Conservation (phyloP, 495 filamentous ascomycete species). For the Aspergillus ellipticus region DNA sequence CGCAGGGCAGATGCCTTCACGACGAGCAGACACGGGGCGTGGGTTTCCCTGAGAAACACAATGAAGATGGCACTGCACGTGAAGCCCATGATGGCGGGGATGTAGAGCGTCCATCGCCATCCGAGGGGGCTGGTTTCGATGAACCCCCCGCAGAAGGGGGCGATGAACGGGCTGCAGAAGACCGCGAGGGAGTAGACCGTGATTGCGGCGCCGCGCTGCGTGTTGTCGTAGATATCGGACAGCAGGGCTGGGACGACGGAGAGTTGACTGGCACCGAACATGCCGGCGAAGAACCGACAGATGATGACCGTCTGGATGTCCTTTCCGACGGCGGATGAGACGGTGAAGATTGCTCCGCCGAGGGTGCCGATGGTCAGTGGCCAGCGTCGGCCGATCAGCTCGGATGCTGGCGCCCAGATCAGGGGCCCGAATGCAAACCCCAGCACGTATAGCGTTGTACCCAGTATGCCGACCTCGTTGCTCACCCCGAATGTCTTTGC, state of each 20-base stretch:
- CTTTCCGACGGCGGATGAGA: conserved; percentile 49
- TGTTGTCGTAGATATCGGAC: conserved; percentile 39
- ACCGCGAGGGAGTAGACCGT: conserved; percentile 37
- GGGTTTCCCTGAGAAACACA: conserved; percentile 25
- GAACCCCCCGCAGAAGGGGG: conserved; percentile 36
- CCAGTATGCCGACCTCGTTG: conserved; percentile 52
- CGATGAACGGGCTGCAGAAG: conserved; percentile 35
- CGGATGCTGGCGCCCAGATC: conserved; percentile 64
- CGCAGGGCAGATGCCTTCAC: conserved; percentile 25
- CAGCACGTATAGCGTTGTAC: conserved; percentile 56
- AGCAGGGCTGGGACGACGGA: conserved; percentile 36
- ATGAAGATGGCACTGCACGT: conserved; percentile 4
- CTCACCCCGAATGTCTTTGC: conserved; percentile 50
- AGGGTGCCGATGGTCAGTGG: conserved; percentile 45
- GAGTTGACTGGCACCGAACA: conserved; percentile 38
- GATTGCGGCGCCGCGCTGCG: conserved; percentile 33
- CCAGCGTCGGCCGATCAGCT: conserved; percentile 51
- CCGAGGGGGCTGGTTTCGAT: conserved; percentile 20
- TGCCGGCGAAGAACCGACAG: conserved; percentile 36
- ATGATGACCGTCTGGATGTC: conserved; percentile 46
- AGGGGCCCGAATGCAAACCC: conserved; percentile 61
- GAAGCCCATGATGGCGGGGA: conserved; percentile 24
- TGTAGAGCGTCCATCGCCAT: conserved; percentile 37
- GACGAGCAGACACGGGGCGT: conserved; percentile 20
- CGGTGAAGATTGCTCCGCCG: conserved; percentile 42